Evolutionary conservation across 768 basidiomycete genomes (phyloP), one percentile per base, ranked within the genome.

Genomic region (Kwoniella pini): DNA sequence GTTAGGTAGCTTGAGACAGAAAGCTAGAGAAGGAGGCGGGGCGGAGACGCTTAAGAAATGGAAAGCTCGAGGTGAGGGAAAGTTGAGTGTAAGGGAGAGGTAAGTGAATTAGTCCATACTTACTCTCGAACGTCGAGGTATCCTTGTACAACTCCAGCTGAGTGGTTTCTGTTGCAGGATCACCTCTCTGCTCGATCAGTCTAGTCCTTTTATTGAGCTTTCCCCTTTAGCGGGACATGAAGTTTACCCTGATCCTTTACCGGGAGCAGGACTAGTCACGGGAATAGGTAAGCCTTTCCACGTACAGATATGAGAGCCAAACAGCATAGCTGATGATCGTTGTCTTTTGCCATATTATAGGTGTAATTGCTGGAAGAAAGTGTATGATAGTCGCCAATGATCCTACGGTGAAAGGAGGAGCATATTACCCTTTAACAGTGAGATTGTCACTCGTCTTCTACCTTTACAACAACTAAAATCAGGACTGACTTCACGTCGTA

Each of bases 351-450:
- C 9, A 21, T n/a, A 21, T 12, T 44, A 2, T 27, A 69, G 88
- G 88, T 2, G 81, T 89, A 28, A 85, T 93, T 38, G 83, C 87
- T 22, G 91, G 91, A 0, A 81, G 84, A 59, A 90, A 94, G 77
- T 93, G 90, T 71, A 86, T 96, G 65, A 79, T 97, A 4, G 87
- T 95, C 4, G 88, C 90, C n/a, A 97, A 96, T 77, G 93, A 97
- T 74, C 88, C 92, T 30, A 92, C 90, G 6, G 90, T 92, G 26
- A 93, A 93, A 76, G 92, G 92, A 13, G 92, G 92, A 7, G 89
- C 89, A 0, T 95, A 95, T 77, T 91, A 91, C 72, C 92, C 91
- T 21, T 78, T 93, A 50, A 92, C 90, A 15, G 90, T 86, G 62
- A 58, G 82, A 7, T 15, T 36, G 15, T 15, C 33, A 7, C 15